phyloP scores from a whole-genome alignment of 768 basidiomycete genomes.

The Leccinum incarnatum region DNA sequence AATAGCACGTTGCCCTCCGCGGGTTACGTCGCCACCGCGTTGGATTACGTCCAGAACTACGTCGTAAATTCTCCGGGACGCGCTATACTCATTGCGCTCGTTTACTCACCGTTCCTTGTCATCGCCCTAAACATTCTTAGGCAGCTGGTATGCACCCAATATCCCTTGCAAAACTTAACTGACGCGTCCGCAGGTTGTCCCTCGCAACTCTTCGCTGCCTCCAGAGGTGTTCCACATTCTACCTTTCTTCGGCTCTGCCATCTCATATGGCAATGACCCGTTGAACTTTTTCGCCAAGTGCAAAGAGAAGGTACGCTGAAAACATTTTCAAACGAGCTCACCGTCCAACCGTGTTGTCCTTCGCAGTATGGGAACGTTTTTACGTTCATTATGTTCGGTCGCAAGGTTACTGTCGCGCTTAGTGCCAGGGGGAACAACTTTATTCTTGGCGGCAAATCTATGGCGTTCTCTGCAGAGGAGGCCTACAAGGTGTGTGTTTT shows the following conservation, averaged over 20 bases:
- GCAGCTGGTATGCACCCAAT: constrained; percentile 60
- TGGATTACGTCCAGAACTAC: constrained; percentile 21
- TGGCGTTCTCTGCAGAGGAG: constrained; percentile 91
- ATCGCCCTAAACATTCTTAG: constrained; percentile 72
- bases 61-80: constrained; percentile 25
- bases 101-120: constrained; percentile 67
- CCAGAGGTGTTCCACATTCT: constrained; percentile 93
- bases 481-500: constrained; percentile 75
- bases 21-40: constrained; percentile 25
- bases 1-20: constrained; percentile 18
- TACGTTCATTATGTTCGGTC: constrained; percentile 88
- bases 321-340: not conserved
- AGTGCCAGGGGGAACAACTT: constrained; percentile 93
- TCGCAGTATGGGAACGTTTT: constrained; percentile 93
- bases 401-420: constrained; percentile 86
- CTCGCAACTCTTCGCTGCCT: constrained; percentile 68
- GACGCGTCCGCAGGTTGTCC: constrained; percentile 50
- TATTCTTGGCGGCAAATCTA: constrained; percentile 89
- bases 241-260: constrained; percentile 87
- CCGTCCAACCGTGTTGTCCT: not conserved
- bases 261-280: constrained; percentile 89
- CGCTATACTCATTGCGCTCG: constrained; percentile 39
- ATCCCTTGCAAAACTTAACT: not conserved
- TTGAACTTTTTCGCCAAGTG: constrained; percentile 81
- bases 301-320: constrained; percentile 64